phyloP scores from a whole-genome alignment of 1,284 basidiomycete species.

The Ganoderma resinaceum region DNA sequence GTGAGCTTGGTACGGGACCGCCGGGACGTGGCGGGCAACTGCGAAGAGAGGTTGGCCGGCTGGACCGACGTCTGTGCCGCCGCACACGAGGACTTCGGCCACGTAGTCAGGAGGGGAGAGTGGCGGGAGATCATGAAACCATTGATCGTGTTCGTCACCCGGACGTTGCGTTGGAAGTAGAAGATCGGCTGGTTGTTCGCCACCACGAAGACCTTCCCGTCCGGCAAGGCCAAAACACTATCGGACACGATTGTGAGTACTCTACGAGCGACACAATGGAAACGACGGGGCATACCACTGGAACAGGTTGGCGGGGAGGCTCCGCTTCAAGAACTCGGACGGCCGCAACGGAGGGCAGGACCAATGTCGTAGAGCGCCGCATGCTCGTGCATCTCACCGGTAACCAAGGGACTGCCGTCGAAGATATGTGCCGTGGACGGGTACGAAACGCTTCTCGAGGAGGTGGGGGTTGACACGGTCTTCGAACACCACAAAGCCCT shows the following conservation, averaged over 20 bases:
- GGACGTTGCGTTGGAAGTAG: constrained; percentile 55
- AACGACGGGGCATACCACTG: constrained; percentile 24
- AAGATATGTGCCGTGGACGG: constrained; percentile 48
- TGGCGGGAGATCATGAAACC: constrained; percentile 54
- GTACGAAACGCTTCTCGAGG: constrained; percentile 48
- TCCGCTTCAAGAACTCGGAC: constrained; percentile 50
- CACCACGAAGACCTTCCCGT: constrained; percentile 49
- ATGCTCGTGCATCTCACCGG: constrained; percentile 46
- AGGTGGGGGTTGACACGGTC: constrained; percentile 45
- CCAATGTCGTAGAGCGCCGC: constrained; percentile 48
- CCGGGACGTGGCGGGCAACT: constrained; percentile 48
- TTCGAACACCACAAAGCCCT: constrained; percentile 47
- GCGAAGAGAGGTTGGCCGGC: constrained; percentile 41
- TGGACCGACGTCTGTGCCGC: constrained; percentile 43
- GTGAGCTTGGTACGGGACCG: constrained; percentile 40
- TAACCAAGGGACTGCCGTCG: constrained; percentile 49
- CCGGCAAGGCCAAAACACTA: constrained; percentile 31
- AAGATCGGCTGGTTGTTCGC: constrained; percentile 52
- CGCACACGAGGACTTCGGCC: constrained; percentile 57
- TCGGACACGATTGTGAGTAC: neutral
- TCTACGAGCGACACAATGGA: neutral
- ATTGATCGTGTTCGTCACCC: constrained; percentile 48
- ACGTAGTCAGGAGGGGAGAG: constrained; percentile 55
- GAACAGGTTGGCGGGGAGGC: constrained; percentile 33
- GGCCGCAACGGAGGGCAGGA: constrained; percentile 52